These are phyloP conservation scores for Juncus effusus DNA, from an alignment of 176 grass and related monocot genomes.

Conservation along the genomic window DNA sequence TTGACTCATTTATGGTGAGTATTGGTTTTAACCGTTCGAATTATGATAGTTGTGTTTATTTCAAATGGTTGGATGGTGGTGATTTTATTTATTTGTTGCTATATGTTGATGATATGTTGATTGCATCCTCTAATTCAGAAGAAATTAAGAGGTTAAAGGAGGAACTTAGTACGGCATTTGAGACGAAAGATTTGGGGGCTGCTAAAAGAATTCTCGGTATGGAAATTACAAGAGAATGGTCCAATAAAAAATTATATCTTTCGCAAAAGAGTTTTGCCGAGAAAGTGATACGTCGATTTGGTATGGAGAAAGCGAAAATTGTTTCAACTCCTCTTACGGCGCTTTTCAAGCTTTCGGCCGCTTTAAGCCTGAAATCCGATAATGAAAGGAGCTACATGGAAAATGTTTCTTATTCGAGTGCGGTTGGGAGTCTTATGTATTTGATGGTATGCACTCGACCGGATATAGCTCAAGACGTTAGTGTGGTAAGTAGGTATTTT, in stretches of 20 bases:
- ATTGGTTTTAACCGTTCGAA: not conserved
- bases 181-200: not conserved
- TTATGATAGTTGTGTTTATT: too few species aligned
- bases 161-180: not conserved
- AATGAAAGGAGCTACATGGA: too few species aligned
- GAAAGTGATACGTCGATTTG: not conserved
- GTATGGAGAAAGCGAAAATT: not conserved
- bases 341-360: not conserved
- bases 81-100: not conserved
- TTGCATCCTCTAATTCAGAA: not conserved
- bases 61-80: not conserved
- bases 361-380: too few species aligned
- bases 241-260: not conserved
- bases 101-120: too few species aligned
- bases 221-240: not conserved
- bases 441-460: too few species aligned
- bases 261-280: not conserved
- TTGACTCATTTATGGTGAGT: not conserved
- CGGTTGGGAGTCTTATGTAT: too few species aligned
- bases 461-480: too few species aligned
- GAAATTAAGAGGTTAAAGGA: not conserved
- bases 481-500: too few species aligned
- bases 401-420: too few species aligned
- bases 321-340: not conserved
- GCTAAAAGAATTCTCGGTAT: too few species aligned